Evolutionary conservation across 1,284 basidiomycete species (phyloP).

Genomic region (Phylloporus sp.): DNA sequence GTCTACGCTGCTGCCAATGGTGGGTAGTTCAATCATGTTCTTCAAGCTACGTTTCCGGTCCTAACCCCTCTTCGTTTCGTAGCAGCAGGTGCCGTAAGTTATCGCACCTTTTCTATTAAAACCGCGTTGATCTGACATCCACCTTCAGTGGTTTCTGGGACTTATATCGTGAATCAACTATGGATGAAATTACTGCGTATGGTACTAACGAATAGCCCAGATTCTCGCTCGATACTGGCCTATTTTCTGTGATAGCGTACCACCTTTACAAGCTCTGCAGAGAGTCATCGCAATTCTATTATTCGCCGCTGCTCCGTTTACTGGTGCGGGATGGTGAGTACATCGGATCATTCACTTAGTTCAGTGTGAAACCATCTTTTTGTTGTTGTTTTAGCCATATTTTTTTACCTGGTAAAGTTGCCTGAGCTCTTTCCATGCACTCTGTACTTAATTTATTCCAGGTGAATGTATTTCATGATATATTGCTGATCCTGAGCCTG

Average conservation of each 20-base stretch:
- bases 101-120: too few species aligned
- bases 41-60: neutral
- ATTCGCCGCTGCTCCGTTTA: conserved; percentile 7
- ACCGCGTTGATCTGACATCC: too few species aligned
- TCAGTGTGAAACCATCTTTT: neutral
- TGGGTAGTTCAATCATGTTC: neutral
- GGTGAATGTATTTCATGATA: conserved; percentile 4
- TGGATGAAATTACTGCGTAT: neutral
- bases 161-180: conserved; percentile 1
- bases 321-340: conserved; percentile 12
- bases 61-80: too few species aligned
- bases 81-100: neutral
- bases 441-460: neutral
- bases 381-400: neutral
- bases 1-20: neutral
- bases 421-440: too few species aligned
- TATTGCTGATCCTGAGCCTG: neutral
- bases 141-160: conserved; percentile 2
- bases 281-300: neutral
- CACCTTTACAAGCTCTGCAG: conserved; percentile 3
- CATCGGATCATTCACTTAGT: too few species aligned
- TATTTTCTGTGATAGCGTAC: conserved; percentile 7
- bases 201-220: neutral
- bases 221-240: conserved; percentile 1
- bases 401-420: conserved; percentile 10